Conservation (phyloP, 2,329 filamentous ascomycete species). For the Cytospora leucostoma region DNA sequence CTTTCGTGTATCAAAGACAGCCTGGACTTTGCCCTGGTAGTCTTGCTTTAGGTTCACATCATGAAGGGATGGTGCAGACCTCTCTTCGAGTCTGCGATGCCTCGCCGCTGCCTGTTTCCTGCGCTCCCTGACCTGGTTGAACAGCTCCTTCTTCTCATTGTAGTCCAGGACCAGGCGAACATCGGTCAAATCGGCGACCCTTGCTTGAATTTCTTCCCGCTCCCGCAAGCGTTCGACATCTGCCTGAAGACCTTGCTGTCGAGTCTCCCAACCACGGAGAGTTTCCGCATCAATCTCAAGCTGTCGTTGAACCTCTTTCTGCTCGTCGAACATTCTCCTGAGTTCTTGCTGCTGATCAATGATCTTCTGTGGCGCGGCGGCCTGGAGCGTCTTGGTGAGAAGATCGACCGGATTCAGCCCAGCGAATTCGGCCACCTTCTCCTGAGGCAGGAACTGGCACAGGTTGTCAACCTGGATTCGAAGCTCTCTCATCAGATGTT, state of each 20-base stretch:
- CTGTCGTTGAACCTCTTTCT: slow-evolving; percentile 64
- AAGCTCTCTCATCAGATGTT: slow-evolving; percentile 67
- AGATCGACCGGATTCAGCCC: slow-evolving; percentile 79
- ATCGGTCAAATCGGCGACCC: slow-evolving; percentile 65
- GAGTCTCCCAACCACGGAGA: slow-evolving; percentile 67
- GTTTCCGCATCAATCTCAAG: slow-evolving; percentile 62
- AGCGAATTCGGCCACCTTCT: slow-evolving; percentile 93
- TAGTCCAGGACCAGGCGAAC: slow-evolving; percentile 69
- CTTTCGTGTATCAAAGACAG: slow-evolving; percentile 57
- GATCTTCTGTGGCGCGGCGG: slow-evolving; percentile 82
- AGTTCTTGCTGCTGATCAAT: slow-evolving; percentile 74
- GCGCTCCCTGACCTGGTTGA: slow-evolving; percentile 54
- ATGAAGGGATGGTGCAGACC: slow-evolving; percentile 65
- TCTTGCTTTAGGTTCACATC: slow-evolving; percentile 69
- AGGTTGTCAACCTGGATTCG: slow-evolving; percentile 97
- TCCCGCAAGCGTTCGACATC: slow-evolving; percentile 85
- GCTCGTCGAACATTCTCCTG: slow-evolving; percentile 67
- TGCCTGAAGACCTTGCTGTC: slow-evolving; percentile 72
- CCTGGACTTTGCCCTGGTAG: slow-evolving; percentile 62
- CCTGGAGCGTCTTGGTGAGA: slow-evolving; percentile 81
- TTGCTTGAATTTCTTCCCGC: slow-evolving; percentile 66
- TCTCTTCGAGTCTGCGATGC: slow-evolving; percentile 59
- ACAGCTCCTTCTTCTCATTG: slow-evolving; percentile 51
- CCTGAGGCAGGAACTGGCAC: slow-evolving; percentile 95
- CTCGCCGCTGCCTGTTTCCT: slow-evolving; percentile 58